phyloP scores from a whole-genome alignment of 164 flowering plant species.

The Dillenia suffruticosa region DNA sequence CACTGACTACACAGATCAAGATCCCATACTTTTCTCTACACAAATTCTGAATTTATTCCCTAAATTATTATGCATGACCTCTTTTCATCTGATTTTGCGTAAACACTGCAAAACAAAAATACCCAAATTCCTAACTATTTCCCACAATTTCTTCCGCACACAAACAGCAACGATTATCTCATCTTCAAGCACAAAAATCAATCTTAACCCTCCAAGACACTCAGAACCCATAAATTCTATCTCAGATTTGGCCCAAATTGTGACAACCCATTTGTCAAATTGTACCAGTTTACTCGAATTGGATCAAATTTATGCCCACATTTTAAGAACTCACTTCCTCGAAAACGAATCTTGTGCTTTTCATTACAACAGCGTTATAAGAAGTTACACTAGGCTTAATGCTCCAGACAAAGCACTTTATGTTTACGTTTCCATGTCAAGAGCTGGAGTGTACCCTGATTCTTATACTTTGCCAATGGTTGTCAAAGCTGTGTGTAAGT shows the following conservation, averaged over 20 bases:
- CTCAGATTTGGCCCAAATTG: constrained; percentile 15
- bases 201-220: constrained; percentile 1
- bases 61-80: background rate
- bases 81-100: background rate
- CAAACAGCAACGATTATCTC: background rate
- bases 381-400: constrained; percentile 38
- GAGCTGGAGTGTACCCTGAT: constrained; percentile 49
- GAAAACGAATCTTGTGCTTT: constrained; percentile 24
- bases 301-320: constrained; percentile 28
- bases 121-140: background rate
- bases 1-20: too few species aligned
- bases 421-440: constrained; percentile 34
- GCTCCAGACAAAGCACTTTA: constrained; percentile 29
- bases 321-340: constrained; percentile 35
- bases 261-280: constrained; percentile 27
- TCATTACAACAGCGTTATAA: constrained; percentile 52
- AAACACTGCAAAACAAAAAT: constrained; percentile 2
- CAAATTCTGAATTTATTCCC: too few species aligned
- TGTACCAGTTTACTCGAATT: constrained; percentile 29
- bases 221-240: background rate
- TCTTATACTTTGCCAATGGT: constrained; percentile 50
- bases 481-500: constrained; percentile 39
- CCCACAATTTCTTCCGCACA: constrained; percentile 7
- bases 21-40: too few species aligned
- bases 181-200: background rate